These are phyloP conservation scores for Backusella tuberculispora DNA, from an alignment of 192 early-diverging fungal species.

Conservation along the genomic window DNA sequence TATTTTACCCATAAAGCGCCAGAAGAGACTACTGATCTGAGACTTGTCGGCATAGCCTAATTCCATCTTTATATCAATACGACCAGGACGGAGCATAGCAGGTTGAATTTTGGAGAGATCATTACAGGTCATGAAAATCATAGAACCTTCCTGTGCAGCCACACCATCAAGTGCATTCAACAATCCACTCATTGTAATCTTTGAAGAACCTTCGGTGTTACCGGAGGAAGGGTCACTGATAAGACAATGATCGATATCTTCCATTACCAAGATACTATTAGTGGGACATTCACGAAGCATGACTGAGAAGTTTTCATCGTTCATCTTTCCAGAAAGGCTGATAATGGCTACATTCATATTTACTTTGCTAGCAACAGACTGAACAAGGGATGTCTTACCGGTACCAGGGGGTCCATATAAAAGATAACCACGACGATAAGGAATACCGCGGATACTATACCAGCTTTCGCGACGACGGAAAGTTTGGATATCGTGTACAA, in stretches of 20 bases:
- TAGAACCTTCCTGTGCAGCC: constrained; percentile 51
- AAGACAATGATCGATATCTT: constrained; percentile 50
- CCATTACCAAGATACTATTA: constrained; percentile 60
- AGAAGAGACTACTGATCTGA: constrained; percentile 50
- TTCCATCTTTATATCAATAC: constrained; percentile 55
- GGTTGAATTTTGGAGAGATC: constrained; percentile 49
- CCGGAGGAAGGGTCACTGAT: constrained; percentile 30
- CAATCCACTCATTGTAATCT: constrained; percentile 47
- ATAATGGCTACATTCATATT: constrained; percentile 56
- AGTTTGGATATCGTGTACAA: constrained; percentile 47
- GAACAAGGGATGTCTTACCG: constrained; percentile 56
- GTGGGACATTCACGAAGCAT: constrained; percentile 46
- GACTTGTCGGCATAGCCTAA: constrained; percentile 50
- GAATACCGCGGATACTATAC: constrained; percentile 55
- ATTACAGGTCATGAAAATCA: constrained; percentile 59
- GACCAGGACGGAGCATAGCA: constrained; percentile 57
- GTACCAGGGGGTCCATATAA: constrained; percentile 61
- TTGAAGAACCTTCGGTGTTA: constrained; percentile 13
- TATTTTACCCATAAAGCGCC: constrained; percentile 21
- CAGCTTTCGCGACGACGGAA: constrained; percentile 49
- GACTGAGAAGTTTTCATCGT: constrained; percentile 46
- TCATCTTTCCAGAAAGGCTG: constrained; percentile 48
- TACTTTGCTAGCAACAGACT: constrained; percentile 55
- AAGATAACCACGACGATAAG: constrained; percentile 57
- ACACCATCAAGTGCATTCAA: constrained; percentile 59